phyloP scores from a whole-genome alignment of 1,284 basidiomycete species.

The Ustilago crameri region DNA sequence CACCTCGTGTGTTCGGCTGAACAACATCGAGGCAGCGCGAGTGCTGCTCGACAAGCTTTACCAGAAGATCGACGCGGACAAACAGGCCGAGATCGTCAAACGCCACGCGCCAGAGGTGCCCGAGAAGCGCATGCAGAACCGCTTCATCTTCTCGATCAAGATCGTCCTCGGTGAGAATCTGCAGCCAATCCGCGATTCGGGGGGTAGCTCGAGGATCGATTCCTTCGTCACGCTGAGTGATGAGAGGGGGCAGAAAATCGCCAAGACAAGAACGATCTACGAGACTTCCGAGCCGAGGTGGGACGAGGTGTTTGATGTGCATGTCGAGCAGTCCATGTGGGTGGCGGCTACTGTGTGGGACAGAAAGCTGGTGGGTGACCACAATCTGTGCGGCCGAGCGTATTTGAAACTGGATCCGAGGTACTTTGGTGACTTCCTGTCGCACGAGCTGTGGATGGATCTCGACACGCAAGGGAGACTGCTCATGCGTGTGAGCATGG shows the following conservation, averaged over 20 bases:
- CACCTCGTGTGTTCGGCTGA: slow-evolving; percentile 90
- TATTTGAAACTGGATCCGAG: slow-evolving; percentile 91
- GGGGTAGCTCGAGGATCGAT: slow-evolving; percentile 71
- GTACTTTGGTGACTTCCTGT: slow-evolving; percentile 86
- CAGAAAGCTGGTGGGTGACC: slow-evolving; percentile 77
- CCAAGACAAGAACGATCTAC: slow-evolving; percentile 95
- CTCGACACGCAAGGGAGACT: slow-evolving; percentile 88
- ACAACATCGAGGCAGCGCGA: slow-evolving; percentile 94
- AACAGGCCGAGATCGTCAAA: slow-evolving; percentile 76
- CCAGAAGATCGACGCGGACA: slow-evolving; percentile 88
- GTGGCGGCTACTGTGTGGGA: slow-evolving; percentile 94
- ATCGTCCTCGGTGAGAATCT: slow-evolving; percentile 74
- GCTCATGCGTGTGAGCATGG: slow-evolving; percentile 92
- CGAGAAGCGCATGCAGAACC: slow-evolving; percentile 36
- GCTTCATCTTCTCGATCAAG: slow-evolving; percentile 92
- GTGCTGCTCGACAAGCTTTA: slow-evolving; percentile 93
- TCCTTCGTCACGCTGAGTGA: slow-evolving; percentile 95
- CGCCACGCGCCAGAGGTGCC: slow-evolving; percentile 71
- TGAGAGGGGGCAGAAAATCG: slow-evolving; percentile 86
- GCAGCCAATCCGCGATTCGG: slow-evolving; percentile 52
- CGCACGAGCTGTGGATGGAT: slow-evolving; percentile 91
- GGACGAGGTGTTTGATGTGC: slow-evolving; percentile 97
- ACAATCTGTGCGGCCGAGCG: slow-evolving; percentile 85
- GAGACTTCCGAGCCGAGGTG: slow-evolving; percentile 89
- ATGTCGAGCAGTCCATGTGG: slow-evolving; percentile 84